Conservation (phyloP, 768 basidiomycete species). For the Calvatia gigantea region DNA sequence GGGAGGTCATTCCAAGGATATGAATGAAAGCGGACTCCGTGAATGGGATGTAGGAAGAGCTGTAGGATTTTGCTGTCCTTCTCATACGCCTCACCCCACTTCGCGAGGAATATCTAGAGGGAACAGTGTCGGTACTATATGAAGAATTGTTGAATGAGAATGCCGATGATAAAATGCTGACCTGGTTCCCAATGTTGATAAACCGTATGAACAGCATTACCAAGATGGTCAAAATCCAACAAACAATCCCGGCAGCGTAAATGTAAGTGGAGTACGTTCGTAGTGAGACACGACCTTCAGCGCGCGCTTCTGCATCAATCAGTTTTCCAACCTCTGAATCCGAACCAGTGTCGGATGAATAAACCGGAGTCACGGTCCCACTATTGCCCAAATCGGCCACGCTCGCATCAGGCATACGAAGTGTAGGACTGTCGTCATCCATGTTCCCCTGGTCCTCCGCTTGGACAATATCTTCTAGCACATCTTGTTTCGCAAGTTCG, state of each 20-base stretch:
- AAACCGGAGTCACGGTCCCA: neutral
- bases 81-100: conserved; percentile 68
- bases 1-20: conserved; percentile 51
- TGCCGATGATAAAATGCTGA: conserved; percentile 20
- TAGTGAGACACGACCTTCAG: conserved; percentile 61
- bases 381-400: neutral
- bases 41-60: conserved; percentile 14
- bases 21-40: conserved; percentile 16
- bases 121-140: neutral
- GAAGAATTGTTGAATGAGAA: no score
- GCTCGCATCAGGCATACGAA: neutral
- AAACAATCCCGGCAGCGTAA: conserved; percentile 51
- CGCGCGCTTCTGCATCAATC: conserved; percentile 58
- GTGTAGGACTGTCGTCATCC: conserved; percentile 17
- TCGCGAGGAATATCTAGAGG: conserved; percentile 57
- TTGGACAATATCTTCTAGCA: conserved; percentile 43
- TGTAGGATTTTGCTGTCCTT: conserved; percentile 12
- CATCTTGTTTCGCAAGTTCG: conserved; percentile 39
- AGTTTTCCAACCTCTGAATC: conserved; percentile 42
- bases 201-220: conserved; percentile 52
- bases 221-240: conserved; percentile 51
- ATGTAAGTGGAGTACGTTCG: conserved; percentile 64
- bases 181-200: conserved; percentile 58
- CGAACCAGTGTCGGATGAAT: neutral
- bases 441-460: conserved; percentile 37